A percentile compares a stretch with the other conserved stretches of the same genome.
Conservation (phyloP, 2,329 filamentous ascomycete species). For the Aspergillus fumigatus region DNA sequence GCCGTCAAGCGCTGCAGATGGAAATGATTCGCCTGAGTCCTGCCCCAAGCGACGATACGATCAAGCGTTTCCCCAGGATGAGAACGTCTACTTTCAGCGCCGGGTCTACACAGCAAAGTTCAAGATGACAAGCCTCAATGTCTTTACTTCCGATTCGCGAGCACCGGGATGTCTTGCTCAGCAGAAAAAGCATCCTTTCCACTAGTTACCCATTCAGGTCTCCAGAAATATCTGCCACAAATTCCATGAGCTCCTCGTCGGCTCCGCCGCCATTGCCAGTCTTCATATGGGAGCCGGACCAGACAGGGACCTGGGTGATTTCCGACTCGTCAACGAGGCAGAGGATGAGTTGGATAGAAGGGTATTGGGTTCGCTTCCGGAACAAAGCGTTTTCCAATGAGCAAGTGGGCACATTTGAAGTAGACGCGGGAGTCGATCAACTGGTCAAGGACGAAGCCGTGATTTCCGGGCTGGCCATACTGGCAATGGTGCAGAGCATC, state of each 20-base stretch:
- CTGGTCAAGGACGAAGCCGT: slow-evolving; percentile 2
- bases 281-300: slow-evolving; percentile 3
- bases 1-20: slow-evolving; percentile 4
- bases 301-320: not conserved
- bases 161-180: not conserved
- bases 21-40: not conserved
- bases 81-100: not conserved
- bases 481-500: slow-evolving; percentile 7
- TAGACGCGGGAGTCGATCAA: not conserved
- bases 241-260: too few relatives aligned
- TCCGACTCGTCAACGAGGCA: not conserved
- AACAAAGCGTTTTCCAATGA: slow-evolving; percentile 3
- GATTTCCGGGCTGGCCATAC: slow-evolving; percentile 5
- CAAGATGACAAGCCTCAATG: slow-evolving; percentile 3
- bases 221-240: too few relatives aligned
- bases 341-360: not conserved
- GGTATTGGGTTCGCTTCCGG: slow-evolving; percentile 1
- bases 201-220: slow-evolving; percentile 1
- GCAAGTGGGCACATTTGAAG: slow-evolving; percentile 5
- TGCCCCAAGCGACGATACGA: not conserved
- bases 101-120: not conserved
- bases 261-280: too few relatives aligned
- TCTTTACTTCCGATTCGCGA: not conserved
- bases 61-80: not conserved
- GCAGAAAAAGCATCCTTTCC: not conserved